Evolutionary conservation across 208 protist species (phyloP), one percentile per base, ranked within the genome.

Genomic region (Crithidia sp.): DNA sequence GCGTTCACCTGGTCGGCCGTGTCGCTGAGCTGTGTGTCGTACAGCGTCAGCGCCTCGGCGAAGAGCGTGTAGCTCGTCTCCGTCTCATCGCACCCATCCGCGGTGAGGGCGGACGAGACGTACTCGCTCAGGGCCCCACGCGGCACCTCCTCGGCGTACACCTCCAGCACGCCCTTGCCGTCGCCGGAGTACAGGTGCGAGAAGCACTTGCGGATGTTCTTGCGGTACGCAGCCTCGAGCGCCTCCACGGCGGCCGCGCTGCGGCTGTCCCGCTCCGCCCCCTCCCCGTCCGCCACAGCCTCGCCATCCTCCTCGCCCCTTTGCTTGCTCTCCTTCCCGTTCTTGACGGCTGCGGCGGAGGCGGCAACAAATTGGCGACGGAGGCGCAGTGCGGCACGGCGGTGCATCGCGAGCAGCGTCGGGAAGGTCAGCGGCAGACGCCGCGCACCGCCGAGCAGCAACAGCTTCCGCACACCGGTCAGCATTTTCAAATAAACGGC

Each of bases 1-100:
- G 92, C 90, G 10, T 78, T 71, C 8, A 96, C 74, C 82, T 99
- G 97, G 44, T 86, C 79, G 8, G 81, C 79, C 2, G 85, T 92
- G 41, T 98, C 91, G 7, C 83, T 76, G 41, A 96, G 85, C 28
- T 98, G 81, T 16, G 95, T 87, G 78, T 99, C 98, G 88, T 98
- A 99, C n/a, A 98, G 60, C 9, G 88, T 69, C 59, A 99, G 94
- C 7, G 96, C 96, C 71, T 95, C 86, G n/a, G 82, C 74, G 57
- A 93, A 86, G 13, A 98, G 90, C 12, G 98, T 91, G 81, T 99
- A 98, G 39, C 92, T 79, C 8, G 88, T 74, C 49, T 91, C 89
- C 12, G 91, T 71, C 10, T 97, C 69, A 19, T 76, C 86, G 65
- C 92, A 97, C 13, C 19, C 52, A 69, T 97, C 91, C 12, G 97